These are phyloP conservation scores for Fusarium cicatricum DNA, from an alignment of 2,329 filamentous ascomycete genomes.

Conservation along the genomic window DNA sequence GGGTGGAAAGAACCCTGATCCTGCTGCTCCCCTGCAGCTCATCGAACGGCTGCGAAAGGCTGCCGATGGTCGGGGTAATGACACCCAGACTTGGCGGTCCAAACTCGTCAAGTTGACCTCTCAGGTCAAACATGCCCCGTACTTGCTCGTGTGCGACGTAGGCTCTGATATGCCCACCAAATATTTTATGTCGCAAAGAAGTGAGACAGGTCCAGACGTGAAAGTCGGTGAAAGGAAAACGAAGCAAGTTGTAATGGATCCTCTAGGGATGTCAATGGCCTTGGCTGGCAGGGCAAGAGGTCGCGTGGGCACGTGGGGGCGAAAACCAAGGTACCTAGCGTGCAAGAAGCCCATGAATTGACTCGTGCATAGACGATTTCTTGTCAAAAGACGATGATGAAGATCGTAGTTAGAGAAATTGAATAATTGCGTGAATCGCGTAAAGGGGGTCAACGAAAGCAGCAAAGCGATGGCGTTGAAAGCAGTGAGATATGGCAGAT, in stretches of 20 bases:
- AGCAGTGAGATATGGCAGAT: background rate
- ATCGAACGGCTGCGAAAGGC: slow-evolving; percentile 28
- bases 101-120: no score
- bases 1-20: slow-evolving; percentile 37
- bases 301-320: slow-evolving; percentile 13
- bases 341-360: no score
- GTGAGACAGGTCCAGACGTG: slow-evolving; percentile 7
- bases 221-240: slow-evolving; percentile 35
- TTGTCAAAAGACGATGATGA: no score
- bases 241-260: slow-evolving; percentile 23
- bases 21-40: slow-evolving; percentile 28
- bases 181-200: background rate
- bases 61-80: slow-evolving; percentile 18
- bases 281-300: slow-evolving; percentile 14
- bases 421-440: no score
- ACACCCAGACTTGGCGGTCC: no score
- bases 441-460: no score
- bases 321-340: no score
- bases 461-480: no score
- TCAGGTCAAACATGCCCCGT: background rate
- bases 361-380: no score
- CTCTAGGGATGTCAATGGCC: slow-evolving; percentile 11
- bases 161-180: background rate
- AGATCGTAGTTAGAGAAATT: no score
- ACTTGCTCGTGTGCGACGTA: no score